Conservation (phyloP, 139 green algal species). For the Ettlia oleoabundans region DNA sequence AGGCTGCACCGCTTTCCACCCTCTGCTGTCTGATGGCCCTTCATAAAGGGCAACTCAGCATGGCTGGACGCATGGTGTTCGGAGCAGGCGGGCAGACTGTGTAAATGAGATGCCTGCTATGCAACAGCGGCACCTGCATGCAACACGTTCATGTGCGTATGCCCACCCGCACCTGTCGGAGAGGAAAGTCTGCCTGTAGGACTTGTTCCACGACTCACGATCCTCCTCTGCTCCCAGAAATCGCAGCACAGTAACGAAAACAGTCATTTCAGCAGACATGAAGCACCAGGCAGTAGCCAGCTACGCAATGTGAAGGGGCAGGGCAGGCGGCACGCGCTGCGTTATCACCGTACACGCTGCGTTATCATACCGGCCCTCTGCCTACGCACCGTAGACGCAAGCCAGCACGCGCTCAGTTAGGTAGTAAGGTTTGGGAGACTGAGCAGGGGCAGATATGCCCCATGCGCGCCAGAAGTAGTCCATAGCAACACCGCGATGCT, state of each 20-base stretch:
- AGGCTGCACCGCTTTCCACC: too few species aligned
- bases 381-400: conserved; percentile 22
- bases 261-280: background rate
- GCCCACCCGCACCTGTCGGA: background rate
- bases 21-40: too few species aligned
- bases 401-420: conserved; percentile 39
- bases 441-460: background rate
- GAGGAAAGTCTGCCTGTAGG: conserved; percentile 21
- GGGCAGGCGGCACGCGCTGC: background rate
- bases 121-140: too few species aligned
- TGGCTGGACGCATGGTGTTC: too few species aligned
- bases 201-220: conserved; percentile 39
- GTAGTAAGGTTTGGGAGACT: conserved; percentile 30
- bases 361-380: too few species aligned
- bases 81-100: too few species aligned
- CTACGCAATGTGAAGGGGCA: background rate
- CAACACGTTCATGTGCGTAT: background rate
- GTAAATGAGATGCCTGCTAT: too few species aligned
- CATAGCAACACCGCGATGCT: too few species aligned
- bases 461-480: background rate
- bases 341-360: too few species aligned
- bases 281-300: background rate
- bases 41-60: too few species aligned
- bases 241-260: background rate
- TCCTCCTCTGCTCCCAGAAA: conserved; percentile 38